Evolutionary conservation across 2,329 filamentous ascomycete species (phyloP), one percentile per base, ranked within the genome.

Genomic region (Harringtonia aguacate): DNA sequence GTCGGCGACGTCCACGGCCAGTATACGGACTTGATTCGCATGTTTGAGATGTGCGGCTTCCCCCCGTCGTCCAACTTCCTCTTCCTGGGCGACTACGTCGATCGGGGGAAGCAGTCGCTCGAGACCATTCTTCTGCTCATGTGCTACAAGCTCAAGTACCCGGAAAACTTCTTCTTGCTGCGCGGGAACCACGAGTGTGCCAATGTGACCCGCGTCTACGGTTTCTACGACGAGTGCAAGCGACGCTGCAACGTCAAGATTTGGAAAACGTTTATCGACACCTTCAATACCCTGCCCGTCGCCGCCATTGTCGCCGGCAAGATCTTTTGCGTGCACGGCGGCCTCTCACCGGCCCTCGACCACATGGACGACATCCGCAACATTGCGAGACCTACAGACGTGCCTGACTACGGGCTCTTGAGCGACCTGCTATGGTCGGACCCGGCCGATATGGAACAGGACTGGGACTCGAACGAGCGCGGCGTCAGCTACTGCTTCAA

Each of bases 361-460:
- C 89, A 97, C 57, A 98, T 98, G 92, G 92, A 97, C 56, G 90
- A 98, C 60, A 98, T 98, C 55, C 82, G 92, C 53, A 85, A 94
- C 59, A 97, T 98, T 63, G 86, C 86, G 40, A 81, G 92, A 45
- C 92, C 92, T 12, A 98, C 92, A 1, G 92, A 98, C 58, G 92
- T 98, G 18, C 92, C 92, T 8, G 92, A 98, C 59, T 97, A 95
- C 60, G 92, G 92, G 13, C 67, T 98, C 43, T 71, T 98, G 45
- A 97, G 97, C 60, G 92, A 98, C 59, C 70, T 98, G 24, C 70
- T 98, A 17, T 98, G 92, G 92, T 94, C 89, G 50, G 92, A 98
- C 60, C 92, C 92, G 1, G 92, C 90, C 44, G 92, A 98, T 52
- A 95, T 97, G 86, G 89, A 95, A 50, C 82, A 84, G 53, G 92